These are phyloP conservation scores for Tylopilus sp. DNA, from an alignment of 768 basidiomycete species.

Conservation along the genomic window DNA sequence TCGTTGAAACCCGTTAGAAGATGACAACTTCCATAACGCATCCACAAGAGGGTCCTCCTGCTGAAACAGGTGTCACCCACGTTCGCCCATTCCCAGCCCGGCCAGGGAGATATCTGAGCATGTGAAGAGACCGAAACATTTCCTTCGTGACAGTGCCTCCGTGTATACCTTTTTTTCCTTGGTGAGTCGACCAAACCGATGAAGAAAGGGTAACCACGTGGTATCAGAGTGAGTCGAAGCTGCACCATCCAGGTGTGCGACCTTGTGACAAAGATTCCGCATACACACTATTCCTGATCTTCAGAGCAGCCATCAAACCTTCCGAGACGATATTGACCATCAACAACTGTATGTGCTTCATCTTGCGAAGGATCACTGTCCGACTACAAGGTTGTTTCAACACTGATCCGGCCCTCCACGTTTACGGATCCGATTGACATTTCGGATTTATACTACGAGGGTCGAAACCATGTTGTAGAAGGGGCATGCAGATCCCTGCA, in stretches of 20 bases:
- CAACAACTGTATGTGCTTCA: conserved; percentile 16
- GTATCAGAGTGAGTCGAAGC: not conserved
- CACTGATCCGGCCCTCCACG: conserved; percentile 15
- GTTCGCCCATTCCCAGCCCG: conserved; percentile 24
- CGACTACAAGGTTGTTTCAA: conserved; percentile 14
- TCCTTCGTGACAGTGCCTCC: conserved; percentile 8
- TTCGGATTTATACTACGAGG: conserved; percentile 14
- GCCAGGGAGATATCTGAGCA: conserved; percentile 19
- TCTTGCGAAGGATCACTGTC: conserved; percentile 15
- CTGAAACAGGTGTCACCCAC: conserved; percentile 31
- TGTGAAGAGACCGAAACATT: conserved; percentile 18
- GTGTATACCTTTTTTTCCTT: conserved; percentile 4
- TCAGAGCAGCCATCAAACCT: too few relatives aligned
- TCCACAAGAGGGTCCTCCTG: conserved; percentile 24
- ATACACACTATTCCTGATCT: not conserved
- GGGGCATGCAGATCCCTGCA: conserved; percentile 18
- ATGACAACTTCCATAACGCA: conserved; percentile 27
- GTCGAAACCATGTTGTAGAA: conserved; percentile 8
- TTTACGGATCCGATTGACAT: conserved; percentile 8
- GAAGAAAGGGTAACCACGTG: conserved; percentile 1
- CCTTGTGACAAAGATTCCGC: not conserved
- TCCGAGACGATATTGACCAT: conserved; percentile 10
- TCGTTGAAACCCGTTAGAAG: conserved; percentile 29
- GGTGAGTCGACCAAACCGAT: not conserved
- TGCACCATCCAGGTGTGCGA: conserved; percentile 5